Percentiles rank a stretch among this genome's conserved stretches.
Evolutionary conservation across 1,139 yeast genomes (phyloP).

Genomic region (Hemisphaericaspora xylanilytica): DNA sequence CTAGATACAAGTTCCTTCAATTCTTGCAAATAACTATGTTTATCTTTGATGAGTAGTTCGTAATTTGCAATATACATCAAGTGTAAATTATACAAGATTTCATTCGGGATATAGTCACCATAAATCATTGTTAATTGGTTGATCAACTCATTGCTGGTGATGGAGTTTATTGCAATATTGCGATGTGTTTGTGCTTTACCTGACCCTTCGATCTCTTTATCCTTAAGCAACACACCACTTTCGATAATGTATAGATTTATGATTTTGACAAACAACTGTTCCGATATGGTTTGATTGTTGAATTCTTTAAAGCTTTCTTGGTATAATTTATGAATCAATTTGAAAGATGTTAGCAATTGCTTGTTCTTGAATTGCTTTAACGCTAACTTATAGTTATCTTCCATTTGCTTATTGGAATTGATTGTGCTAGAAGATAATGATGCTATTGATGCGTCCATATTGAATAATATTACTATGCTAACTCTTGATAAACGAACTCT

Average conservation of each 20-base stretch:
- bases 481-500: too few species aligned
- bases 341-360: conserved; percentile 35
- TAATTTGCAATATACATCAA: conserved; percentile 28
- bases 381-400: conserved; percentile 34
- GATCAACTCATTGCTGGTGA: conserved; percentile 23
- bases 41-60: conserved; percentile 12
- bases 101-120: conserved; percentile 28
- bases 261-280: conserved; percentile 32
- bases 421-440: conserved; percentile 5
- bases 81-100: conserved; percentile 33
- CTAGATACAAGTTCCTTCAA: conserved; percentile 8
- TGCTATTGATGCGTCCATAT: conserved; percentile 5
- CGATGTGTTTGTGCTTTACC: too few species aligned
- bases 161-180: conserved; percentile 20
- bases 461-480: too few species aligned
- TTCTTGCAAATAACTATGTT: conserved; percentile 17
- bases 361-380: conserved; percentile 42
- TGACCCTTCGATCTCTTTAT: too few species aligned
- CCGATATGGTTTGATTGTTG: conserved; percentile 26
- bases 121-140: conserved; percentile 7
- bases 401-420: conserved; percentile 16
- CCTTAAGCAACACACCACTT: conserved; percentile 32
- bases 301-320: conserved; percentile 22
- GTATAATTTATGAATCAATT: conserved; percentile 26
- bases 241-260: conserved; percentile 37